Evolutionary conservation across 768 basidiomycete species (phyloP).

Genomic region (Amanita inopinata): DNA sequence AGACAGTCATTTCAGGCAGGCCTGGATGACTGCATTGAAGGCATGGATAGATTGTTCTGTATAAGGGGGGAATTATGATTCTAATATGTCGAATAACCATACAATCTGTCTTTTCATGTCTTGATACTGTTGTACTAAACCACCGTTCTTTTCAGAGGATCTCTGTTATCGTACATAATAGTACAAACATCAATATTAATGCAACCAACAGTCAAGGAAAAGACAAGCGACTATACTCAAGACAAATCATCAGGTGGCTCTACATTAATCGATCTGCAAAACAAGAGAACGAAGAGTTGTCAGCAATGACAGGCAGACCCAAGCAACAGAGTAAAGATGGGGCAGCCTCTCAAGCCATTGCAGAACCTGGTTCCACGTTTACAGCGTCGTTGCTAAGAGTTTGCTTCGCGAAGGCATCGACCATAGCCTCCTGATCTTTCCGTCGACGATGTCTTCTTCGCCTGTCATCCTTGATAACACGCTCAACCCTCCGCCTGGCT

Average conservation of each 20-base stretch:
- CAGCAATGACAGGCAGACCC: background rate
- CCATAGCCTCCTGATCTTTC: constrained; percentile 76
- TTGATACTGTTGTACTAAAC: too few species aligned
- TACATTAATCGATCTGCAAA: background rate
- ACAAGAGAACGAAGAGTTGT: background rate
- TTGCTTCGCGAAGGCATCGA: constrained; percentile 66
- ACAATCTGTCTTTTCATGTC: too few species aligned
- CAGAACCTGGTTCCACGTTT: constrained; percentile 16
- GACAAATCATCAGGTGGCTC: background rate
- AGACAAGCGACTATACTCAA: background rate
- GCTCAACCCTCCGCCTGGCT: constrained; percentile 61
- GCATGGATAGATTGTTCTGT: too few species aligned
- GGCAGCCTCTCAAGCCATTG: constrained; percentile 16
- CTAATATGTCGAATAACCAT: too few species aligned
- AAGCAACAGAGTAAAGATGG: background rate
- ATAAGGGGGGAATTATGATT: too few species aligned
- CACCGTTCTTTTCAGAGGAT: too few species aligned
- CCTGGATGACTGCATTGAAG: too few species aligned
- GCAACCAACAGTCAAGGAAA: constrained; percentile 3
- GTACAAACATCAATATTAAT: constrained; percentile 4
- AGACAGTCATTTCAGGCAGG: background rate
- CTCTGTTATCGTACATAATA: constrained; percentile 7
- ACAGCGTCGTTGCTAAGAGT: constrained; percentile 26
- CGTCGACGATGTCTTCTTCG: constrained; percentile 71
- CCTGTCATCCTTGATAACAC: constrained; percentile 79